phyloP scores from a whole-genome alignment of 768 basidiomycete species.

The Hydnum rufescens region DNA sequence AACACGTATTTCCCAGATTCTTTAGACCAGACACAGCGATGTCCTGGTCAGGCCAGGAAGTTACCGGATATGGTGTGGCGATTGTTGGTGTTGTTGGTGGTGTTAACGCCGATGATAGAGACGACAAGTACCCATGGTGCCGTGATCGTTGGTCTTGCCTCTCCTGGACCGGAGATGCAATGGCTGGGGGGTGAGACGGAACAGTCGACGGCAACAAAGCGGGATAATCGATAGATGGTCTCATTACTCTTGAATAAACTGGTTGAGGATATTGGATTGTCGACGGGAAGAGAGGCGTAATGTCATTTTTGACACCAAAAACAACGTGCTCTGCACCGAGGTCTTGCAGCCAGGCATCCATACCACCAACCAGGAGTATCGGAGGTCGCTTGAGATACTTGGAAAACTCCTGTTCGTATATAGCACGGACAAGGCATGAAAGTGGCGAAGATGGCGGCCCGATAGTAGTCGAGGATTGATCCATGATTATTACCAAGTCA shows the following conservation, averaged over 20 bases:
- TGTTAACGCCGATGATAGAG: conserved; percentile 8
- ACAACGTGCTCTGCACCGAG: no score
- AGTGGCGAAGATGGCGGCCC: conserved; percentile 31
- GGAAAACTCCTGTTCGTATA: conserved; percentile 53
- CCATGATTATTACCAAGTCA: conserved; percentile 76
- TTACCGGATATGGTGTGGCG: conserved; percentile 55
- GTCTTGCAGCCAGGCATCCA: conserved; percentile 53
- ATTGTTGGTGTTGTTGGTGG: conserved; percentile 47
- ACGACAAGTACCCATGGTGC: conserved; percentile 8
- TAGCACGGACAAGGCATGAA: conserved; percentile 40
- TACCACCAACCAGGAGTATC: conserved; percentile 66
- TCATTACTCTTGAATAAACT: no score
- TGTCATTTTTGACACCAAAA: no score
- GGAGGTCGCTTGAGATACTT: conserved; percentile 57
- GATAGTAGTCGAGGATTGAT: conserved; percentile 37
- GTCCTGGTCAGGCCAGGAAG: conserved; percentile 65
- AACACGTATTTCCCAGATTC: conserved; percentile 94
- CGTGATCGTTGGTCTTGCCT: conserved; percentile 48
- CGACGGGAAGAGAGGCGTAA: no score
- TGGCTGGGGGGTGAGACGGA: conserved; percentile 62
- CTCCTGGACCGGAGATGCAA: conserved; percentile 46
- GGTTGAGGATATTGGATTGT: conserved; percentile 23
- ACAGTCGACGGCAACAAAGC: conserved; percentile 40
- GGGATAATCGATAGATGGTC: conserved; percentile 78
- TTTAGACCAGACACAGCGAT: conserved; percentile 74